These are phyloP conservation scores for Lachnellula subtilissima DNA, from an alignment of 2,329 filamentous ascomycete genomes.

Conservation along the genomic window DNA sequence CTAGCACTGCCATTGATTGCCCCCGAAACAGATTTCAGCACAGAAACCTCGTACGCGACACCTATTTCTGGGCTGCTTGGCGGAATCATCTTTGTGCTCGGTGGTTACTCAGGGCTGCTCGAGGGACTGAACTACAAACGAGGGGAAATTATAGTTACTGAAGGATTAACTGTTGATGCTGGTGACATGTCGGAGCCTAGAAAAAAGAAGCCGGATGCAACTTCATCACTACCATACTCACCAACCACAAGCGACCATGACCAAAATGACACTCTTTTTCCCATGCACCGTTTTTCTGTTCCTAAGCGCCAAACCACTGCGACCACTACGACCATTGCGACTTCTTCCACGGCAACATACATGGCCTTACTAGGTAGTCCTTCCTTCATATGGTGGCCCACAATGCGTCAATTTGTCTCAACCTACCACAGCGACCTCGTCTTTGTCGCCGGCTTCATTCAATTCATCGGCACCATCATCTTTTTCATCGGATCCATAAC, in stretches of 20 bases:
- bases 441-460: conserved; percentile 12
- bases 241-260: not conserved
- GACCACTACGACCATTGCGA: not conserved
- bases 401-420: conserved; percentile 7
- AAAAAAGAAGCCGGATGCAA: not conserved
- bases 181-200: conserved; percentile 1
- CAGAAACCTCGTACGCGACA: conserved; percentile 14
- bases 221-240: not conserved
- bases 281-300: not conserved
- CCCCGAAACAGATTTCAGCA: conserved; percentile 11
- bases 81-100: conserved; percentile 16
- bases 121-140: conserved; percentile 20
- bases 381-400: conserved; percentile 17
- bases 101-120: conserved; percentile 16
- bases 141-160: conserved; percentile 9
- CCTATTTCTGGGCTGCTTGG: conserved; percentile 14
- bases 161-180: conserved; percentile 6
- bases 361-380: conserved; percentile 12
- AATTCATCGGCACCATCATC: conserved; percentile 18
- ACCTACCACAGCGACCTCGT: conserved; percentile 9
- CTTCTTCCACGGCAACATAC: not conserved
- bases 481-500: conserved; percentile 21
- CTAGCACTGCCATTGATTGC: conserved; percentile 15
- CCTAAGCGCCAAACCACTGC: not conserved
- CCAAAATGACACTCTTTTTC: not conserved